A percentile compares a stretch with the other conserved stretches of the same genome.
Evolutionary conservation across 768 basidiomycete genomes (phyloP).

Genomic region (Atractiella rhizophila): DNA sequence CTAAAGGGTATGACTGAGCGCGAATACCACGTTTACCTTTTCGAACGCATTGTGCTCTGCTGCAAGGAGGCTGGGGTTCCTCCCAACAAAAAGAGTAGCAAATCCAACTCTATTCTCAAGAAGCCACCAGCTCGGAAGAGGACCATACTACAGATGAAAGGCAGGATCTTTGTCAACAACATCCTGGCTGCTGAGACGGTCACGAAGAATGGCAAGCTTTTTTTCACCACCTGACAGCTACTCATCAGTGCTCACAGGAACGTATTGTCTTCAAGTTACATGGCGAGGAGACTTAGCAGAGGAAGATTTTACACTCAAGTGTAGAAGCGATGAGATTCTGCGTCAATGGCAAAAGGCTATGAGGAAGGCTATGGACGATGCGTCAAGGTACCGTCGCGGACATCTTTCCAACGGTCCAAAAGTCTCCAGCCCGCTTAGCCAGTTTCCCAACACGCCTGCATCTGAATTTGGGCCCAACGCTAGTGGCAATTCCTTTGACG

Average conservation of each 20-base stretch:
- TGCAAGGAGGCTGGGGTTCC: constrained; percentile 70
- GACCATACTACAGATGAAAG: constrained; percentile 67
- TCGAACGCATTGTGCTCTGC: constrained; percentile 95
- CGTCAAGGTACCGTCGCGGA: constrained; percentile 4
- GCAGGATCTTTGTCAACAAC: constrained; percentile 88
- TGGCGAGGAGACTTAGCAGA: constrained; percentile 85
- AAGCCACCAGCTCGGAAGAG: constrained; percentile 44
- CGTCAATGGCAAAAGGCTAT: constrained; percentile 76
- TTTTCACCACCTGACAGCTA: constrained; percentile 5
- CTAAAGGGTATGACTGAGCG: constrained; percentile 89
- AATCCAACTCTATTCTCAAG: constrained; percentile 71
- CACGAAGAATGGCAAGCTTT: constrained; percentile 34
- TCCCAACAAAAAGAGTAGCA: constrained; percentile 40
- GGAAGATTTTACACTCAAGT: constrained; percentile 82
- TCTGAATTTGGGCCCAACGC: constrained; percentile 4
- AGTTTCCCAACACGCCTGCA: constrained; percentile 12
- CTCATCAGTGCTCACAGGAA: constrained; percentile 23
- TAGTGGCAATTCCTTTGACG: constrained; percentile 36
- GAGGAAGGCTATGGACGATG: constrained; percentile 52
- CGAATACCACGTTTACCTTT: constrained; percentile 95
- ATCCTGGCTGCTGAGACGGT: constrained; percentile 59
- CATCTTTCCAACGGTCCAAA: constrained; percentile 5
- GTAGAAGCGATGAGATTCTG: constrained; percentile 73
- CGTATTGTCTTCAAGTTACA: constrained; percentile 64
- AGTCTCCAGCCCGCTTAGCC: constrained; percentile 8